phyloP scores from a whole-genome alignment of 257 asterid genomes.

The Nyctanthes arbortristis region DNA sequence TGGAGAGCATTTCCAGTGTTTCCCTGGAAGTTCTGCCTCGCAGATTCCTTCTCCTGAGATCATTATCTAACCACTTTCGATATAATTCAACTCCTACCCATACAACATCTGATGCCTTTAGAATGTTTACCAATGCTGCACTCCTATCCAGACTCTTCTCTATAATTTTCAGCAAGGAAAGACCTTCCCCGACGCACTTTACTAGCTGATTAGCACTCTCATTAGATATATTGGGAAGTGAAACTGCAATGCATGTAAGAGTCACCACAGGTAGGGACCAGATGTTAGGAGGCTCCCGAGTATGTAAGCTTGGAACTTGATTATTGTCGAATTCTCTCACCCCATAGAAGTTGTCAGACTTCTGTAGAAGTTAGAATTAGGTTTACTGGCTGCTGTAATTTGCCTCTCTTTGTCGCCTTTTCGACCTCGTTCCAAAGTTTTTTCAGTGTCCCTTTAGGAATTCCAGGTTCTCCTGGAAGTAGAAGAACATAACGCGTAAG shows the following conservation, averaged over 20 bases:
- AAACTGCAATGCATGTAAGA: constrained; percentile 19
- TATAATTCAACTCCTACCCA: constrained; percentile 29
- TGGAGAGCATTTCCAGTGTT: neutral
- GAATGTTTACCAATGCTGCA: neutral
- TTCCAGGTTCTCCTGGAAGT: too few relatives aligned
- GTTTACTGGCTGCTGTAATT: constrained; percentile 1
- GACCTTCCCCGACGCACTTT: neutral
- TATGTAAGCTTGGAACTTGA: neutral
- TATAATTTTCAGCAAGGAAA: neutral
- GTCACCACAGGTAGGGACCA: constrained; percentile 16
- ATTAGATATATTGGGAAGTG: constrained; percentile 6
- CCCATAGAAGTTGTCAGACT: neutral
- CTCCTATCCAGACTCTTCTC: constrained; percentile 1
- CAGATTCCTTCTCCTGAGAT: neutral
- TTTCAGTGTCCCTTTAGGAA: too few relatives aligned
- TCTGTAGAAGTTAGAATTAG: neutral
- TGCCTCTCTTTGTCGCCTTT: neutral
- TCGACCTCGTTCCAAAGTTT: neutral
- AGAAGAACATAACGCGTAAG: too few relatives aligned
- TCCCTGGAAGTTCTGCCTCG: constrained; percentile 1
- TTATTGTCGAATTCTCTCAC: constrained; percentile 3
- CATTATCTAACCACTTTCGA: constrained; percentile 15
- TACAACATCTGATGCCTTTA: constrained; percentile 16
- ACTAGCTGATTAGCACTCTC: neutral
- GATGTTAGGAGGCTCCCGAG: neutral